Percentiles rank a stretch among this genome's conserved stretches.
Conservation (phyloP, 352 stramenopile species). For the Thalassiosira exigua region DNA sequence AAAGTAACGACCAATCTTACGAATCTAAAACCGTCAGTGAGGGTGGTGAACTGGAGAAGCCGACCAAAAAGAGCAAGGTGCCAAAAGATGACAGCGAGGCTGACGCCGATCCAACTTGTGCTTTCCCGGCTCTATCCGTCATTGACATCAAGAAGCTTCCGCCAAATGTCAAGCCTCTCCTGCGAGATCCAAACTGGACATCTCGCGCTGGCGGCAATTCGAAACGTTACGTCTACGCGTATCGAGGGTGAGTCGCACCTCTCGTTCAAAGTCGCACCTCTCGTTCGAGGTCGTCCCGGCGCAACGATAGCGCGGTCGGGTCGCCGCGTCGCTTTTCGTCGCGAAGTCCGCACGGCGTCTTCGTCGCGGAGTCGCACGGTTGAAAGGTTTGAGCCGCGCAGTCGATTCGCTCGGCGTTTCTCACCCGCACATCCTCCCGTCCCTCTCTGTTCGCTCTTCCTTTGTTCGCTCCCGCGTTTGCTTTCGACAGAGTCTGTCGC, state of each 20-base stretch:
- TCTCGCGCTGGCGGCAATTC: slow-evolving; percentile 79
- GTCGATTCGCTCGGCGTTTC: too few species aligned
- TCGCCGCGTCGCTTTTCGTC: too few species aligned
- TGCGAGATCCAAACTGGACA: slow-evolving; percentile 81
- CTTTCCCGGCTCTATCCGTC: slow-evolving; percentile 76
- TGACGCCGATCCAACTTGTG: slow-evolving; percentile 11
- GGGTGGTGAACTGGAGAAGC: neutral
- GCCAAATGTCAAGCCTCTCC: slow-evolving; percentile 75
- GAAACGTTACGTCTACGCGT: slow-evolving; percentile 85
- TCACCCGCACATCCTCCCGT: too few species aligned
- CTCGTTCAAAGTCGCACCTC: too few species aligned
- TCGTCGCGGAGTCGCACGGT: too few species aligned
- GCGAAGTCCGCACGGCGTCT: too few species aligned
- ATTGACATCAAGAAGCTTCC: slow-evolving; percentile 85
- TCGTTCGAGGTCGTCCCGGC: too few species aligned
- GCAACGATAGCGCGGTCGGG: too few species aligned
- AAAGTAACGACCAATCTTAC: slow-evolving; percentile 5
- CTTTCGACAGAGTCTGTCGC: slow-evolving; percentile 81
- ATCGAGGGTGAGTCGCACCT: too few species aligned
- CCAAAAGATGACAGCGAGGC: slow-evolving; percentile 3
- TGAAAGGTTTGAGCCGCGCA: too few species aligned
- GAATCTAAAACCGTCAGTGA: slow-evolving; percentile 1
- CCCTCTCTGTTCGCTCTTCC: too few species aligned
- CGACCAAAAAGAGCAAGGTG: neutral
- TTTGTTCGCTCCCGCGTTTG: too few species aligned